Base-by-base conservation (phyloP, 192 early-diverging fungal genomes). In the Podila minutissima region DNA sequence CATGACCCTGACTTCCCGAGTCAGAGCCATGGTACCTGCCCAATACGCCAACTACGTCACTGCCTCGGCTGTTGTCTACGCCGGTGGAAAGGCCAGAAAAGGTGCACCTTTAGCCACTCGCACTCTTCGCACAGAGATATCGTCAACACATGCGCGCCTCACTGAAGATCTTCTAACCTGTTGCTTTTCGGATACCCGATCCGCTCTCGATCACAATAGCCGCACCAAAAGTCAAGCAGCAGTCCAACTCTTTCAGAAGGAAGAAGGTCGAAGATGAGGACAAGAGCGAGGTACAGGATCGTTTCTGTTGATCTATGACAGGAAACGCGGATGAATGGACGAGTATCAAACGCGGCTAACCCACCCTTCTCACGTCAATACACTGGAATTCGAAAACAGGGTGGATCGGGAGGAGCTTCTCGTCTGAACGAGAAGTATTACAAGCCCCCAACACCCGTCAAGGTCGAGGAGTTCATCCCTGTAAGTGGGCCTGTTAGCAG, bases 31-130 rank as follows among this genome's bases (percentile, higher is more conserved):
- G 6, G 62, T 81, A 12, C 77, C 77, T 24, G 77, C 58, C 5
- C 77, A 81, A 67, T 81, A 69, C 57, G 77, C 77, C 57, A 81
- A 73, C 66, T 81, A 81, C 69, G 77, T 81, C 62, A 81, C 77
- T 11, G 77, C 77, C 55, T 81, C 77, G 13, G 63, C 77, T 41
- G 77, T 81, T 17, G 71, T 73, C 57, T 67, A 63, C 61, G 77
- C 77, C 4, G 71, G 62, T 49, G 67, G 53, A 51, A 73, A 72
- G 66, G 62, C 70, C 38, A 81, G 69, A 62, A 73, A 73, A 66
- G 77, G 77, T 81, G 73, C 26, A 24, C 29, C 11, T 32, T 31
- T 26, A 46, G 15, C 41, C 13, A 17, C 15, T 32, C 59, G 26
- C 29, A 26, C 12, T 31, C 31, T 17, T 11, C 17, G 6, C 24